Evolutionary conservation across 345 rosid genomes (phyloP).

Genomic region (Gossypioides kirkii): DNA sequence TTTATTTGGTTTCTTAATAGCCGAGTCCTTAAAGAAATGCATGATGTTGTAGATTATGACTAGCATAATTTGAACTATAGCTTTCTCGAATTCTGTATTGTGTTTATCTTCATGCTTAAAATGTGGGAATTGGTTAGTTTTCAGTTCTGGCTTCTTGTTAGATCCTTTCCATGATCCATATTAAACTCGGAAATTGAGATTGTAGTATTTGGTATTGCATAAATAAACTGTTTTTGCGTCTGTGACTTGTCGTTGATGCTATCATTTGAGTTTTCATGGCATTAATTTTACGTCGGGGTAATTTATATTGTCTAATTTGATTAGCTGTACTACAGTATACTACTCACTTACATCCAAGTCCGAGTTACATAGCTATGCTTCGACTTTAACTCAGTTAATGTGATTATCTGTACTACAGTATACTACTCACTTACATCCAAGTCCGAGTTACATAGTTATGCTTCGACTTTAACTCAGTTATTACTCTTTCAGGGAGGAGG

Average conservation of each 20-base stretch:
- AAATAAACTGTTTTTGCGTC: background rate
- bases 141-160: background rate
- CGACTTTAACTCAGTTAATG: background rate
- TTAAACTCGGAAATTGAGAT: background rate
- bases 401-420: background rate
- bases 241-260: background rate
- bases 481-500: slow-evolving; percentile 61
- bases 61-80: background rate
- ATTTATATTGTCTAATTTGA: background rate
- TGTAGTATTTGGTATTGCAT: background rate
- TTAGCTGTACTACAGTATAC: background rate
- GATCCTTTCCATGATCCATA: background rate
- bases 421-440: background rate
- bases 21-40: background rate
- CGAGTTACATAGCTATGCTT: background rate
- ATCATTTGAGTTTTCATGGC: background rate
- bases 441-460: background rate
- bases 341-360: background rate
- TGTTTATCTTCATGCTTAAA: background rate
- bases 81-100: background rate
- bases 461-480: background rate
- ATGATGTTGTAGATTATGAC: background rate
- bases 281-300: background rate
- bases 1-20: slow-evolving; percentile 1
- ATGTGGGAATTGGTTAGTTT: background rate